Evolutionary conservation across 768 basidiomycete species (phyloP).

Genomic region (Cystobasidium ongulense): DNA sequence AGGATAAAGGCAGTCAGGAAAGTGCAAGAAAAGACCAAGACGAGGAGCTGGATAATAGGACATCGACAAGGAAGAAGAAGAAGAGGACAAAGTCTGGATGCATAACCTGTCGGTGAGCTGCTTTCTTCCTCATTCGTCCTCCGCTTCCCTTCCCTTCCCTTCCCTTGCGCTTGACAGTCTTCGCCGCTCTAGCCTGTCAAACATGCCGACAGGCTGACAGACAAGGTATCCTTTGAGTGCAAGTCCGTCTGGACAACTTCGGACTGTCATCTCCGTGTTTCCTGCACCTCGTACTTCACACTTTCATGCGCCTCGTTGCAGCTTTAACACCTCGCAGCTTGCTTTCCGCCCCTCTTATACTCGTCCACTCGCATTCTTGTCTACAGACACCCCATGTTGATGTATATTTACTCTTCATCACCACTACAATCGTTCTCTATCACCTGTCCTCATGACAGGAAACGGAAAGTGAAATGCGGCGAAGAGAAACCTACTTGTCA

Average conservation of each 20-base stretch:
- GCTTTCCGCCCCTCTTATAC: too few relatives aligned
- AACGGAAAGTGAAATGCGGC: slow-evolving; percentile 24
- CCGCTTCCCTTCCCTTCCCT: neutral
- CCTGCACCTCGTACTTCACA: neutral
- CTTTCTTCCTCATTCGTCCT: neutral
- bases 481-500: slow-evolving; percentile 10
- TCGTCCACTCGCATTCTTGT: too few relatives aligned
- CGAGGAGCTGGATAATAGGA: neutral
- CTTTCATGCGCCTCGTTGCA: too few relatives aligned
- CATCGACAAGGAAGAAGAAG: neutral
- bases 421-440: neutral
- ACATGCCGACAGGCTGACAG: too few relatives aligned
- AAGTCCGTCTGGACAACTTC: neutral
- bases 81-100: slow-evolving; percentile 21
- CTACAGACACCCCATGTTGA: neutral
- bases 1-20: neutral
- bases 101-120: slow-evolving; percentile 11
- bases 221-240: neutral
- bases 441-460: neutral
- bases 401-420: neutral
- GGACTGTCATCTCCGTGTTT: neutral
- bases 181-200: too few relatives aligned
- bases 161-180: neutral
- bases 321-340: too few relatives aligned
- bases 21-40: neutral